Percentiles rank a stretch among this genome's conserved stretches.
Evolutionary conservation across 139 green algal genomes (phyloP).

Genomic region (Micromonas pusilla): DNA sequence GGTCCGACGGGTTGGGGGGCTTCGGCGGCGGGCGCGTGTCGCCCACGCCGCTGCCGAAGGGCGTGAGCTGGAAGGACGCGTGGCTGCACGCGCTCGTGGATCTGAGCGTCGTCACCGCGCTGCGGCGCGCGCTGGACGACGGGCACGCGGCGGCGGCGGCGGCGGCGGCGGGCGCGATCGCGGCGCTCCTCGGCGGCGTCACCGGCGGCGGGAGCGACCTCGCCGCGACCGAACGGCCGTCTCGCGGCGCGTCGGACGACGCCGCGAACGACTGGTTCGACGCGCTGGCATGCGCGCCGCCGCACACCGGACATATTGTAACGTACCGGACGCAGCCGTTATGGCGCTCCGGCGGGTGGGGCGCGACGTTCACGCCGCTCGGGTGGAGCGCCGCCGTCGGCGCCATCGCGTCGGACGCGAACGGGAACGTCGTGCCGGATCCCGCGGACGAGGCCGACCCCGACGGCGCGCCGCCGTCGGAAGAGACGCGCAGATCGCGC

Average conservation of each 20-base stretch:
- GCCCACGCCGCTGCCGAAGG: background rate
- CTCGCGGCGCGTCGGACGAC: background rate
- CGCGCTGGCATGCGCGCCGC: background rate
- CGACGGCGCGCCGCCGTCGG: background rate
- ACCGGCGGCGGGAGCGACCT: background rate
- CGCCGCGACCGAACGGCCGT: background rate
- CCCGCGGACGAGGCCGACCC: background rate
- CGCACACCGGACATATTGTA: background rate
- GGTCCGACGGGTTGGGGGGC: background rate
- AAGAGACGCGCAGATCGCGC: background rate
- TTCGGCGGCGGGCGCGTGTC: background rate
- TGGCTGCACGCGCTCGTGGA: constrained; percentile 11
- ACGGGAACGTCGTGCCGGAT: background rate
- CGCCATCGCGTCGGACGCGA: background rate
- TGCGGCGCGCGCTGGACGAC: constrained; percentile 8
- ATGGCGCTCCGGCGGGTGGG: background rate
- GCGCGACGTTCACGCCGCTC: background rate
- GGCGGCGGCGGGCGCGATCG: background rate
- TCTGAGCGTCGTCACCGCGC: background rate
- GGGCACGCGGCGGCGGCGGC: background rate
- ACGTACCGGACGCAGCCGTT: background rate
- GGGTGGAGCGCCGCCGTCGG: background rate
- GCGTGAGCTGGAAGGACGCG: background rate
- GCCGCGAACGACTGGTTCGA: background rate
- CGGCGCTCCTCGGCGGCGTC: background rate